phyloP scores from a whole-genome alignment of 139 green algal species.

The Astrephomene gubernaculifera region DNA sequence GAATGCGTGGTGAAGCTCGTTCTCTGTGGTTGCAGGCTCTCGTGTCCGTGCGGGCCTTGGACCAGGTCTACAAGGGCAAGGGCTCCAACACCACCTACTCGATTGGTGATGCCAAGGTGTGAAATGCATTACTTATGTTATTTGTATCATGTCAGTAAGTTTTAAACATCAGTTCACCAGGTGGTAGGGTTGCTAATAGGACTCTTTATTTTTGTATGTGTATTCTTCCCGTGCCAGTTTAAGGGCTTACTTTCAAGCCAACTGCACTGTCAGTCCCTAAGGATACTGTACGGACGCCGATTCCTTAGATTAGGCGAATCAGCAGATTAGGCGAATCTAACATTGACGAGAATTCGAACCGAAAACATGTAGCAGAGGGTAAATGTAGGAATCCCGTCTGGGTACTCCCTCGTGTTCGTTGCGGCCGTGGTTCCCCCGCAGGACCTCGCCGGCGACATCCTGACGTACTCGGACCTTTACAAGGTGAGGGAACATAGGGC shows the following conservation, averaged over 20 bases:
- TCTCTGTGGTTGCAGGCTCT: constrained; percentile 27
- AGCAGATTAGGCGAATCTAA: background rate
- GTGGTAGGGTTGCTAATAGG: background rate
- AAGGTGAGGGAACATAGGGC: too few species aligned
- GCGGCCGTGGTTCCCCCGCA: too few species aligned
- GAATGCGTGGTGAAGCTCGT: too few species aligned
- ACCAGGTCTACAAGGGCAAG: constrained; percentile 2
- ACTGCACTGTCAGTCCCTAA: background rate
- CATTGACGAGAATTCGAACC: background rate
- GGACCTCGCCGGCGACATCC: background rate
- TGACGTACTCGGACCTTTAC: constrained; percentile 15
- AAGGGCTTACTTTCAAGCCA: background rate
- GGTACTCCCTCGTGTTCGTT: background rate
- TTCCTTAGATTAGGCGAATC: background rate
- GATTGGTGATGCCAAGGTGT: background rate
- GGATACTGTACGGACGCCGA: background rate
- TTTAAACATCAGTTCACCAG: background rate
- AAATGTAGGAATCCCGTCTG: background rate
- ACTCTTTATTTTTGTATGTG: background rate
- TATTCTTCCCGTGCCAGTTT: background rate
- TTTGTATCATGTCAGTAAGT: too few species aligned
- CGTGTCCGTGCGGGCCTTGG: constrained; percentile 15
- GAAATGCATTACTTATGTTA: too few species aligned
- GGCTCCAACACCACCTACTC: background rate
- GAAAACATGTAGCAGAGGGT: too few species aligned